phyloP scores from a whole-genome alignment of 495 filamentous ascomycete species.

The Neurospora sp. region DNA sequence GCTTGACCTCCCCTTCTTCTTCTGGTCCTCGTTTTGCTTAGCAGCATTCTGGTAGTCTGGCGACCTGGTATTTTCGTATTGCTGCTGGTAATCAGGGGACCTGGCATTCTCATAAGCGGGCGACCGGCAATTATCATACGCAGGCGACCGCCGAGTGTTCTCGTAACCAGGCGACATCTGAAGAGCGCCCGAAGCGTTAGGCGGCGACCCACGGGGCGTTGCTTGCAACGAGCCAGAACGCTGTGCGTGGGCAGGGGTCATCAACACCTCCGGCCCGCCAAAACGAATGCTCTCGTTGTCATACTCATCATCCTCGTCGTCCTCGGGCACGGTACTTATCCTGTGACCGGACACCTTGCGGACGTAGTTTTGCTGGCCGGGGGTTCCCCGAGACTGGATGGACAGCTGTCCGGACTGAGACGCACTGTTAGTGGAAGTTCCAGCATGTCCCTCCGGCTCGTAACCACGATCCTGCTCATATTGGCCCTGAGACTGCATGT shows the following conservation, averaged over 20 bases:
- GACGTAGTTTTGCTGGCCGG: conserved; percentile 47
- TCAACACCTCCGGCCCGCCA: conserved; percentile 35
- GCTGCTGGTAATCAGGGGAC: conserved; percentile 34
- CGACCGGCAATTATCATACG: conserved; percentile 3
- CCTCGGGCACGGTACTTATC: conserved; percentile 81
- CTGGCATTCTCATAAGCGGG: conserved; percentile 33
- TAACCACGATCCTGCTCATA: conserved; percentile 57
- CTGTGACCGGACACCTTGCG: conserved; percentile 63
- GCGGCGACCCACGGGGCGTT: conserved; percentile 62
- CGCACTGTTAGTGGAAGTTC: conserved; percentile 57
- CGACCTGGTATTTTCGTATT: conserved; percentile 26
- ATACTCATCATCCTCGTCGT: conserved; percentile 60
- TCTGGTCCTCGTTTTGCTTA: conserved; percentile 62
- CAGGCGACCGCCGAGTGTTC: conserved; percentile 9
- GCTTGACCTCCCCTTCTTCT: conserved; percentile 88
- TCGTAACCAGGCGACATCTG: conserved; percentile 35
- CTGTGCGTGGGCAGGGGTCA: conserved; percentile 35
- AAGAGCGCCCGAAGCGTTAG: conserved; percentile 36
- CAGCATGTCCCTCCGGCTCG: conserved; percentile 74
- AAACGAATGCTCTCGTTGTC: conserved; percentile 39
- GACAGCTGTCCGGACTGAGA: conserved; percentile 73
- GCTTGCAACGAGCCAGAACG: conserved; percentile 42
- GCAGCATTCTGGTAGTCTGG: conserved; percentile 34
- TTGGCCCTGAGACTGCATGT: conserved; percentile 41
- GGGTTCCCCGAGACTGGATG: conserved; percentile 52